Base-by-base conservation (phyloP, 768 basidiomycete species). In the Rhodocollybia butyracea region DNA sequence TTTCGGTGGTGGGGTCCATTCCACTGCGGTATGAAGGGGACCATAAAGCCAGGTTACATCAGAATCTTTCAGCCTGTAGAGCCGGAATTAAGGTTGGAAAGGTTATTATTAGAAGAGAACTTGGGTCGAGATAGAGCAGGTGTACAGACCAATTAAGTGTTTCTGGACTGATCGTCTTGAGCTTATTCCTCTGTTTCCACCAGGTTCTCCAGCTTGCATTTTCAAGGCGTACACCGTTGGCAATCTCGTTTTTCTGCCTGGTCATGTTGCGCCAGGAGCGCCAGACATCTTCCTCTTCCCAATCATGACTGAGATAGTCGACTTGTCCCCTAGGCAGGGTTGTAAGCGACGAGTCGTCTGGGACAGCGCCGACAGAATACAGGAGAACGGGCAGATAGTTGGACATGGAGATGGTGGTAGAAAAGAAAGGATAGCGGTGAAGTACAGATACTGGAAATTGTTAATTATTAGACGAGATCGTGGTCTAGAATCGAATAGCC, bases 41-140 rank as follows among this genome's bases (percentile, higher is more conserved):
- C 96, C 96, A 65, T 99, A 98, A 0, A 99, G 83, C 96, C 96
- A 99, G 2, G 97, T 99, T 38, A 98, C 96, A 68, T 99, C 96
- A 5, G 91, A 94, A 71, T 99, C 96, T 71, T 99, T 99, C 64
- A 99, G 85, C 96, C 96, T 98, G 74, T 3, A 46, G n/a, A 54
- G 24, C 52, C 47, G 41, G 39, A 40, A 39, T 31, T 40, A 45
- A 39, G 2, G 15, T 36, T 24, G 32, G 15, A 5, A 11, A 21
- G 55, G 54, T 57, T 58, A 45, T 59, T 31, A 60, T 56, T 36
- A 34, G 45, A 47, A 19, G 47, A 42, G 57, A 51, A 40, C 57
- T 4, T 52, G 40, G 55, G 39, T 32, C 29, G 22, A 43, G 54
- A 46, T 24, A 54, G n/a, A 31, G 26, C 19, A 52, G 39, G 55